Conservation (phyloP, 1,284 basidiomycete species). For the Papiliotrema laurentii region DNA sequence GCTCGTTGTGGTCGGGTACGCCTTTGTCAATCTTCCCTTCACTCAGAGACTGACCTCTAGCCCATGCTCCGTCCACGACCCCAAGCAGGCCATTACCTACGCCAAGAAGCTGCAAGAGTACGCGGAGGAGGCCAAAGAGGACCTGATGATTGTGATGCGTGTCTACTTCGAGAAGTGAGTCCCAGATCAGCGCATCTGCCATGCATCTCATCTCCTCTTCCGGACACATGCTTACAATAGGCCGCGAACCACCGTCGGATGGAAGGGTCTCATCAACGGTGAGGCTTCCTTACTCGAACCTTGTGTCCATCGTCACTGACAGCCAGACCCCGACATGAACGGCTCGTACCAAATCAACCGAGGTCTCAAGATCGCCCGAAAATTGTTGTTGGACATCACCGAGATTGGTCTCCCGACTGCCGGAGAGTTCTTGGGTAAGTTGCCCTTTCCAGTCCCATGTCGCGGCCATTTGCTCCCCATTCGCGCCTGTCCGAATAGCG, state of each 20-base stretch:
- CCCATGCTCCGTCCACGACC: constrained; percentile 88
- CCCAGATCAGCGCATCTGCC: too few species aligned
- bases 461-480: not conserved
- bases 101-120: constrained; percentile 74
- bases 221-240: constrained; percentile 22
- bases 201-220: too few species aligned
- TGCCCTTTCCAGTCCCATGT: too few species aligned
- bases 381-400: constrained; percentile 84
- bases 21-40: constrained; percentile 9
- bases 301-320: not conserved
- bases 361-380: constrained; percentile 79
- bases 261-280: constrained; percentile 59
- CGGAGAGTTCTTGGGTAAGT: constrained; percentile 76
- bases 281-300: not conserved
- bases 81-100: constrained; percentile 77
- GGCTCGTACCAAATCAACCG: constrained; percentile 95
- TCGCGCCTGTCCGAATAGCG: not conserved
- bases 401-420: constrained; percentile 86
- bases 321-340: constrained; percentile 77
- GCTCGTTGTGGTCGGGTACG: constrained; percentile 79
- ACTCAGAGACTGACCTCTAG: constrained; percentile 47
- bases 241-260: constrained; percentile 77
- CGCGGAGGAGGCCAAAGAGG: constrained; percentile 72
- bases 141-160: constrained; percentile 93
- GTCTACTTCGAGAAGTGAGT: constrained; percentile 85